Evolutionary conservation across 2,329 filamentous ascomycete genomes (phyloP), one percentile per base, ranked within the genome.

Genomic region (Pyricularia sp.): DNA sequence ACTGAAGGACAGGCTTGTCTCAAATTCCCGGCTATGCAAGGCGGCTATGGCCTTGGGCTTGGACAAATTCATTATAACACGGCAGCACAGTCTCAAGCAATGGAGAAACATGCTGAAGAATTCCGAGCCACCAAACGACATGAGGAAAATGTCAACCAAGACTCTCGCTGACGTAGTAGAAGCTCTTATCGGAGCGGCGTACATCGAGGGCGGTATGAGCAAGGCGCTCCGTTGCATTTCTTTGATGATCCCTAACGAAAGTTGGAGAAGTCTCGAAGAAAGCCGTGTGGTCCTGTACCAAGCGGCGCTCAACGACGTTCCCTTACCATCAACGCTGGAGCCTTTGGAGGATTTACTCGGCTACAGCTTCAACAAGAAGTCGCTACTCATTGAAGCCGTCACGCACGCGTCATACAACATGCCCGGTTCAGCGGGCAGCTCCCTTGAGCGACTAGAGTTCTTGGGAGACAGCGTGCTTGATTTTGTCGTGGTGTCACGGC

Each of bases 401-500:
- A 96, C 92, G 0, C 93, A 97, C 71, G 78, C 85, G 0, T 93
- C 90, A 0, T 79, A 72, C 69, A 74, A 72, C 59, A 65, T 73
- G 5, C 81, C 79, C 63, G 78, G 78, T 33, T n/a, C 49, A 12
- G 26, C n/a, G 26, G 33, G 26, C 22, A 78, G 78, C 2, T 79
- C 75, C 26, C 81, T 85, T 13, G 89, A 97, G 69, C 84, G 92
- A 0, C 82, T 97, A 0, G 93, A 97, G 71, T 96, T 94, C 70
- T 78, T 97, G 0, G 93, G 93, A 0, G 93, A 97, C 70, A 84
- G 91, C 0, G 79, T 97, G 2, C 83, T 97, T 0, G 93, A 97
- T 74, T 83, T 86, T 69, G 78, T 96, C 65, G 78, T 97, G 62
- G 85, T 90, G 8, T 78, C 77, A 0, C 79, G 76, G n/a, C 76